Evolutionary conservation across 2,329 filamentous ascomycete species (phyloP), one percentile per base, ranked within the genome.

Genomic region (Nannizzia gypsea): DNA sequence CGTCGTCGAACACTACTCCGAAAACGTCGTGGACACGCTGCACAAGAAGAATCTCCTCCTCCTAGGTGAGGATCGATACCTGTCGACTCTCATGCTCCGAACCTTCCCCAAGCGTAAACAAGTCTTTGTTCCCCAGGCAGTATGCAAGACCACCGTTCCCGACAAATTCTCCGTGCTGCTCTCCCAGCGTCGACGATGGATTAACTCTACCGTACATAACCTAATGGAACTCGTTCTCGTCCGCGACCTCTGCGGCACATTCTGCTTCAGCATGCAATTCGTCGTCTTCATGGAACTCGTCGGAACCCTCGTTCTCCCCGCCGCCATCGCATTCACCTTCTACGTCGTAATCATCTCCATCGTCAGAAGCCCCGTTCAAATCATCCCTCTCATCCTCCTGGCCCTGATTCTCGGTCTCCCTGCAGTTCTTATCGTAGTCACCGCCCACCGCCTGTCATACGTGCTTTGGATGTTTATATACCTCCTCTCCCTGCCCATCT

Each of bases 251-350:
- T 99, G 93, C 71, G 93, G 93, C 65, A 99, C 93, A 2, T 99
- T 99, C 78, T 99, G 95, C 80, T 99, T 99, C 80, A 96, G 90
- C 74, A 99, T 99, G 93, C 93, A 99, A 76, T 99, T 99, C 71
- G 87, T 99, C 65, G 87, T 99, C 64, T 95, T 91, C 72, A 88
- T 99, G 69, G 93, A 99, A 76, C 80, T 99, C 59, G 82, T 97
- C 59, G 93, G 93, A 67, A 99, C 95, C 1, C 80, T 99, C 59
- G 93, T 99, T 9, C 81, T 99, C 22, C 93, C 93, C 1, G 95
- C 93, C 54, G 95, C 95, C 66, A 97, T 99, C 71, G 87, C 89
- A 2, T 99, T 99, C 73, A 99, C 93, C 20, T 85, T 97, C 71
- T 99, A 99, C 75, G 86, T 99, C 68, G 85, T 96, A 64, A 83